These are phyloP conservation scores for Parietaria judaica DNA, from an alignment of 306 rosid species.

Conservation along the genomic window DNA sequence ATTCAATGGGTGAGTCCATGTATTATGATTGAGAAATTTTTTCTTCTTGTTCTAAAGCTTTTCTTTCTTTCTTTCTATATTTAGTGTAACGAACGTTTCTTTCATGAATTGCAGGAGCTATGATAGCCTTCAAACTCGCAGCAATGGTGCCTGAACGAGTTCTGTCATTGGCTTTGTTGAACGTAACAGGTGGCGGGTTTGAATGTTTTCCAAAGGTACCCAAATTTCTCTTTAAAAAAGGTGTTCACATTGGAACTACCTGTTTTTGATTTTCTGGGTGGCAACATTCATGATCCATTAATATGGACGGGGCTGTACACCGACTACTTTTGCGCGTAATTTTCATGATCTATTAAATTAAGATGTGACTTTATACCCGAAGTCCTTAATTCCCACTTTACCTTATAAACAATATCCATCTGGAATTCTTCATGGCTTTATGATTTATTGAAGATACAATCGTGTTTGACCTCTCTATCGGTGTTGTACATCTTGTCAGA, in stretches of 20 bases:
- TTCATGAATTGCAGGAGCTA: constrained; percentile 49
- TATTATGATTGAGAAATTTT: not conserved
- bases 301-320: not conserved
- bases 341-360: not conserved
- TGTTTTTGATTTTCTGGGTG: no score
- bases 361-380: not conserved
- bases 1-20: constrained; percentile 78
- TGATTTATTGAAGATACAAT: no score
- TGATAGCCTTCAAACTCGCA: constrained; percentile 86
- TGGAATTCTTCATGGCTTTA: no score
- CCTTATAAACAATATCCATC: no score
- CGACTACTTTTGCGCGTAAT: not conserved
- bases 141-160: constrained; percentile 80
- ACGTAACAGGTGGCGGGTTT: constrained; percentile 85
- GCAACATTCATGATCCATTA: not conserved
- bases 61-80: not conserved
- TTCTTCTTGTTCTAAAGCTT: not conserved
- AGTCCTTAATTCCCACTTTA: no score
- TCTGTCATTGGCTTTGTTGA: constrained; percentile 80
- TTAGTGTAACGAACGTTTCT: not conserved
- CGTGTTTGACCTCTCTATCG: no score
- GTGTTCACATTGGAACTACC: not conserved
- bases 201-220: constrained; percentile 91
- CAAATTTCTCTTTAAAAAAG: not conserved
- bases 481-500: no score